These are phyloP conservation scores for Gypsophila paniculata DNA, from an alignment of 179 eudicot genomes.

Conservation along the genomic window DNA sequence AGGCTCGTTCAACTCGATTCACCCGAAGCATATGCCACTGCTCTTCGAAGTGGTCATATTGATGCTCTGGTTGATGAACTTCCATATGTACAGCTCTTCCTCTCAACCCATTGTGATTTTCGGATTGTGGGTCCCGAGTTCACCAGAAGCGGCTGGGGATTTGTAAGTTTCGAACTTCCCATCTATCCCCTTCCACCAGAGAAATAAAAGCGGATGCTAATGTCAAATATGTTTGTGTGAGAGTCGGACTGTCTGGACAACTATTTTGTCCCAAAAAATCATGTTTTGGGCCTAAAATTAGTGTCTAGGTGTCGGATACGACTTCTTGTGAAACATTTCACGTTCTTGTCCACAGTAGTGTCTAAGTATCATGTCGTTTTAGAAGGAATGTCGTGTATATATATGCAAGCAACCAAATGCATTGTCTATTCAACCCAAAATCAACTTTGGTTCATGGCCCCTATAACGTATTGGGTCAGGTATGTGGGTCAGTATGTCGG, in stretches of 20 bases:
- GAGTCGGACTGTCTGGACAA: too few relatives aligned
- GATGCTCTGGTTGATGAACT: constrained; percentile 48
- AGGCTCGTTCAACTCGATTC: constrained; percentile 43
- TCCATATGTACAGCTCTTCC: constrained; percentile 43
- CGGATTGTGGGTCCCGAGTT: constrained; percentile 44
- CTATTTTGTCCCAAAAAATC: not conserved
- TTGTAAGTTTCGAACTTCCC: constrained; percentile 33
- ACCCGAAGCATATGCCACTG: constrained; percentile 41
- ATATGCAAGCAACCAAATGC: not conserved
- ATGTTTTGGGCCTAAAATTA: not conserved
- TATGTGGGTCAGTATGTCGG: too few relatives aligned
- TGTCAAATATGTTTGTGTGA: not conserved
- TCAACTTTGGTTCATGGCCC: not conserved
- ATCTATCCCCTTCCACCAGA: not conserved
- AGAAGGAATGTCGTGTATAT: not conserved
- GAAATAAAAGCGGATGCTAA: not conserved
- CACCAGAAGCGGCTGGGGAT: constrained; percentile 58
- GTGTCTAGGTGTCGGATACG: not conserved
- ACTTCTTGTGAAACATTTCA: not conserved
- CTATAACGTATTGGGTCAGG: too few relatives aligned
- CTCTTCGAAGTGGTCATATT: constrained; percentile 37
- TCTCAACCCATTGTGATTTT: constrained; percentile 40
- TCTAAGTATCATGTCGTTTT: not conserved
- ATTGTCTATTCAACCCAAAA: too few relatives aligned
- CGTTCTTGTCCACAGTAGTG: not conserved